phyloP scores from a whole-genome alignment of 2,329 filamentous ascomycete genomes.

The Alternaria arbusti region DNA sequence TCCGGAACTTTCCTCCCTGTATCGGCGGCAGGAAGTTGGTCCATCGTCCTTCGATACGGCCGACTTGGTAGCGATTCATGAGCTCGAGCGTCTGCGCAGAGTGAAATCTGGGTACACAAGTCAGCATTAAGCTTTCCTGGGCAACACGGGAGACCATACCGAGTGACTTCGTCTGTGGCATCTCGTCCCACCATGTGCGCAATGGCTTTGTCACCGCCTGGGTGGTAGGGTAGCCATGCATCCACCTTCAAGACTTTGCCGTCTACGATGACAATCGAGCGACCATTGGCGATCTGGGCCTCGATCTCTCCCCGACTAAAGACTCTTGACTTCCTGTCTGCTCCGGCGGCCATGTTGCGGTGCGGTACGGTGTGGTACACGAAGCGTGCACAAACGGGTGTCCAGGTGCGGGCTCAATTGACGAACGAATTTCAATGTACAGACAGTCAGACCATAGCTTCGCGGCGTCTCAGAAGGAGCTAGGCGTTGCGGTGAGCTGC shows the following conservation, averaged over 20 bases:
- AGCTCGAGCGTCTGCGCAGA: constrained; percentile 75
- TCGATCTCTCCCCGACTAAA: constrained; percentile 74
- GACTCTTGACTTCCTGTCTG: constrained; percentile 55
- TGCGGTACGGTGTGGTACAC: neutral
- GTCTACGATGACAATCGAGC: constrained; percentile 80
- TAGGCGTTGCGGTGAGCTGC: neutral
- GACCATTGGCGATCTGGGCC: constrained; percentile 80
- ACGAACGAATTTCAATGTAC: neutral
- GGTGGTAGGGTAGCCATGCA: constrained; percentile 86
- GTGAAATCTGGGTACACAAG: constrained; percentile 69
- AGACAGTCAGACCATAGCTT: constrained; percentile 8
- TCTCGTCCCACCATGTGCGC: constrained; percentile 92
- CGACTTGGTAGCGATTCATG: constrained; percentile 86
- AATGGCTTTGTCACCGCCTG: constrained; percentile 89
- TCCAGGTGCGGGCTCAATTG: neutral
- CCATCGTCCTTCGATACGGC: constrained; percentile 81
- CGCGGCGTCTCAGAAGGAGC: neutral
- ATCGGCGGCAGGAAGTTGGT: constrained; percentile 88
- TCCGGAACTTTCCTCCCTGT: constrained; percentile 81
- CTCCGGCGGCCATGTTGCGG: constrained; percentile 32
- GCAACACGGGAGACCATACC: constrained; percentile 62
- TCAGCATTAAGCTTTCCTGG: constrained; percentile 3
- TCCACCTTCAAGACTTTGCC: constrained; percentile 85
- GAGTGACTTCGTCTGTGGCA: constrained; percentile 92
- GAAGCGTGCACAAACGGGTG: neutral